A percentile compares a stretch with the other conserved stretches of the same genome.
These are phyloP conservation scores for Liquidambar formosana DNA, from an alignment of 164 flowering plant species.

Conservation along the genomic window DNA sequence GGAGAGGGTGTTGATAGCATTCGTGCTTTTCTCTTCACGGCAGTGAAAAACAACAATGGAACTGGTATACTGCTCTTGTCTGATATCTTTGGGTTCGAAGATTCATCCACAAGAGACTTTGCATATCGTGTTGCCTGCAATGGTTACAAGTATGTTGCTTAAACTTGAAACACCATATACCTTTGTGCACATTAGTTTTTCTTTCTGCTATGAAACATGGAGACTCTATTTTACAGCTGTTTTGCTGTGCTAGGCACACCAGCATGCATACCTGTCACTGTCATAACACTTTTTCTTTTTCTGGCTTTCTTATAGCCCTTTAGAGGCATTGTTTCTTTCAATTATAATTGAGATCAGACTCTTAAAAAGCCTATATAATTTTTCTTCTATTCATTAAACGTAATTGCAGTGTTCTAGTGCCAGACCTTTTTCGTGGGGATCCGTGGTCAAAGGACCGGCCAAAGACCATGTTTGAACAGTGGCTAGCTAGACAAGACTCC, in stretches of 20 bases:
- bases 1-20: slow-evolving; percentile 63
- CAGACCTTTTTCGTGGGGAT: slow-evolving; percentile 79
- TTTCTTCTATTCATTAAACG: not conserved
- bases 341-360: not conserved
- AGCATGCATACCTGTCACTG: too few species aligned
- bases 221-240: too few species aligned
- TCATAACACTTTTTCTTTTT: too few species aligned
- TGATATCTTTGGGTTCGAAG: slow-evolving; percentile 78
- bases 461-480: slow-evolving; percentile 40
- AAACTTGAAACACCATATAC: not conserved
- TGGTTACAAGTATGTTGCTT: slow-evolving; percentile 79
- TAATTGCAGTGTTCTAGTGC: slow-evolving; percentile 78
- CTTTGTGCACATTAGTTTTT: not conserved
- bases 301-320: not conserved
- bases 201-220: not conserved
- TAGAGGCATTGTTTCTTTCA: not conserved
- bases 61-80: slow-evolving; percentile 76
- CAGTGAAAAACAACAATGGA: slow-evolving; percentile 88
- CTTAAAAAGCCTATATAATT: not conserved
- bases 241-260: too few species aligned
- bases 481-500: slow-evolving; percentile 49
- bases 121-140: slow-evolving; percentile 93
- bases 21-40: slow-evolving; percentile 63
- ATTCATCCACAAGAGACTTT: slow-evolving; percentile 79
- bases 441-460: slow-evolving; percentile 69